Evolutionary conservation across 306 rosid species (phyloP).

Genomic region (Trifolium subterraneum): DNA sequence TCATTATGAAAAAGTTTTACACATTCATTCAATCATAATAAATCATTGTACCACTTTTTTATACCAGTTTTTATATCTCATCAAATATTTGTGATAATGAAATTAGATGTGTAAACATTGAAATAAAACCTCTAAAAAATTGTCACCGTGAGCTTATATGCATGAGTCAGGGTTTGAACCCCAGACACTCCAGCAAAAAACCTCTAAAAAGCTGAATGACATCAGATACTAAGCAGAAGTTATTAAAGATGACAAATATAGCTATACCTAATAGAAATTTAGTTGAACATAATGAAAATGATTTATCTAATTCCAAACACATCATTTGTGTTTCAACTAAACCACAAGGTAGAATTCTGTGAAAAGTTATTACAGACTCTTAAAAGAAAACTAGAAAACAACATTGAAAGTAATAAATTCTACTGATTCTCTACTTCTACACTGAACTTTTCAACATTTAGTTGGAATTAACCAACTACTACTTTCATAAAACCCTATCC

Average conservation of each 20-base stretch:
- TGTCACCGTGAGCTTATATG: too few relatives aligned
- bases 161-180: too few relatives aligned
- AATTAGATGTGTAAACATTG: too few relatives aligned
- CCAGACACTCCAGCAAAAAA: too few relatives aligned
- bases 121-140: not conserved
- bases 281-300: constrained; percentile 1
- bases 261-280: not conserved
- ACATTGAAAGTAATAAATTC: not conserved
- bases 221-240: constrained; percentile 1
- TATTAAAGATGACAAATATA: not conserved
- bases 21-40: not conserved
- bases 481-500: constrained; percentile 15
- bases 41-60: not conserved
- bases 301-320: constrained; percentile 19
- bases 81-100: too few relatives aligned
- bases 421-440: constrained; percentile 26
- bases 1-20: not conserved
- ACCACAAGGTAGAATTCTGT: constrained; percentile 30
- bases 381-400: constrained; percentile 27
- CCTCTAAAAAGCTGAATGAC: not conserved
- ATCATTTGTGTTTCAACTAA: constrained; percentile 7
- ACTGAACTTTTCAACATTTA: constrained; percentile 33
- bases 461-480: constrained; percentile 33
- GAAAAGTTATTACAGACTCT: constrained; percentile 30
- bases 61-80: too few relatives aligned